phyloP scores from a whole-genome alignment of 768 basidiomycete genomes.

The Thelephora ganbajun region DNA sequence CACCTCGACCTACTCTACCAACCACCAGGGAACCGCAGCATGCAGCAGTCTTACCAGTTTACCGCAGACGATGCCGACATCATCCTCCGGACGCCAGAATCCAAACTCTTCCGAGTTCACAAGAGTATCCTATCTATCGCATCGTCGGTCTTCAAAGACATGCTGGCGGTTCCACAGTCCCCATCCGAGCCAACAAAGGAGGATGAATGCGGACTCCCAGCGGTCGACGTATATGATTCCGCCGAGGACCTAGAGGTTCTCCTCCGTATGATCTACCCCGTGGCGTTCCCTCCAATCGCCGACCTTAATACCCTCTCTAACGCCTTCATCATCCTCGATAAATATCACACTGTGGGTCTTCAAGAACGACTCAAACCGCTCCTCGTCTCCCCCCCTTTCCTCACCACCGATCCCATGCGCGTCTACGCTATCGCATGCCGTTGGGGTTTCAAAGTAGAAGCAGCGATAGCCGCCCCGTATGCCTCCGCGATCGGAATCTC shows the following conservation, averaged over 20 bases:
- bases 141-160: background rate
- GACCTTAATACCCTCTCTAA: slow-evolving; percentile 5
- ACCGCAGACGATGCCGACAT: slow-evolving; percentile 1
- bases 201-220: background rate
- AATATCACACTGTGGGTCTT: slow-evolving; percentile 4
- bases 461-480: background rate
- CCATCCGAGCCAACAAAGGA: background rate
- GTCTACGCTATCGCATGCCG: slow-evolving; percentile 5
- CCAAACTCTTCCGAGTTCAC: slow-evolving; percentile 3
- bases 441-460: slow-evolving; percentile 2
- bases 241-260: slow-evolving; percentile 3
- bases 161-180: background rate
- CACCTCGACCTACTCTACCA: background rate
- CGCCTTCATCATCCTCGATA: slow-evolving; percentile 5
- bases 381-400: slow-evolving; percentile 2
- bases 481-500: background rate
- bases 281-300: slow-evolving; percentile 4
- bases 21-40: background rate
- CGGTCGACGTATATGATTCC: slow-evolving; percentile 2
- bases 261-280: slow-evolving; percentile 7
- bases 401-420: slow-evolving; percentile 2
- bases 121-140: background rate
- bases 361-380: background rate
- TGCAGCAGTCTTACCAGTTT: slow-evolving; percentile 1
- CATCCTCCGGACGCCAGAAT: slow-evolving; percentile 4